Conservation (phyloP, 495 filamentous ascomycete genomes). For the Chaetomium fimeti region DNA sequence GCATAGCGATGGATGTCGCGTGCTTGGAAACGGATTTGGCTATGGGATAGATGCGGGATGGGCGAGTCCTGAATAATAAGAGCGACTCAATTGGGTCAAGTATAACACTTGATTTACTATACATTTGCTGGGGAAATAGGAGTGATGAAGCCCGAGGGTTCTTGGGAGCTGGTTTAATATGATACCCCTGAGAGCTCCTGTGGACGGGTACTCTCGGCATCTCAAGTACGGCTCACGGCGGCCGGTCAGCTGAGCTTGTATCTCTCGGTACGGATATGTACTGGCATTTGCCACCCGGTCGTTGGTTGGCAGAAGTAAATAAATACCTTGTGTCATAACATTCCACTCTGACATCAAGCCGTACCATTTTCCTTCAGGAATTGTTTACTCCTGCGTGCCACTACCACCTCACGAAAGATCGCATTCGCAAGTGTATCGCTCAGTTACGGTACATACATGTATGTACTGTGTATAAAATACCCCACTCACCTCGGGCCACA, state of each 20-base stretch:
- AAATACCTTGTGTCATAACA: no score
- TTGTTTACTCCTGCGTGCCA: no score
- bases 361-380: no score
- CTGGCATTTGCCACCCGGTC: no score
- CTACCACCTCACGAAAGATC: neutral
- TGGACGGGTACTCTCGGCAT: neutral
- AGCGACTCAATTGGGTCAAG: neutral
- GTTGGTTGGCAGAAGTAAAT: no score
- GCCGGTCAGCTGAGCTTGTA: neutral
- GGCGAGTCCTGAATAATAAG: neutral
- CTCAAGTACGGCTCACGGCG: neutral
- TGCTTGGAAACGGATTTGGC: neutral
- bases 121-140: no score
- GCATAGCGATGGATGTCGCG: slow-evolving; percentile 3
- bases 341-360: no score
- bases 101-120: no score
- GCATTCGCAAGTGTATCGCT: no score
- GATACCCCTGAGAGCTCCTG: neutral
- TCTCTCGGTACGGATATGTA: neutral
- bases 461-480: no score
- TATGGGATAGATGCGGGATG: slow-evolving; percentile 8
- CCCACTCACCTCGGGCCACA: neutral
- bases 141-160: no score
- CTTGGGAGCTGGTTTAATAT: neutral
- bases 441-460: no score